Conservation (phyloP, 306 rosid species). For the Casuarina glauca region DNA sequence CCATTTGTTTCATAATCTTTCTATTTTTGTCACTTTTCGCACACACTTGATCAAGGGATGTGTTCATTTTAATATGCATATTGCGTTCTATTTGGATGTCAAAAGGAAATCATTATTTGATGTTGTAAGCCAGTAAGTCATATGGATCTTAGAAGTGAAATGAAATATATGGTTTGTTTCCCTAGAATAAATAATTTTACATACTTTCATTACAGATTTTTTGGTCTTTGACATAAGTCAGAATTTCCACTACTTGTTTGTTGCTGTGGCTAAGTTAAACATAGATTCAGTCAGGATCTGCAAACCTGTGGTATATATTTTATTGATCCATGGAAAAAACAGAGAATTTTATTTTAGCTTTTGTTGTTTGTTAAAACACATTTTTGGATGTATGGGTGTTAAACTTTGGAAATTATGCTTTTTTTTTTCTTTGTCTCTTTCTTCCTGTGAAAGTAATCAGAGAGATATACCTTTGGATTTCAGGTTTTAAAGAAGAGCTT, state of each 20-base stretch:
- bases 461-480: conserved; percentile 9
- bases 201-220: not conserved
- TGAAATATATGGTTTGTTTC: not conserved
- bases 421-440: not conserved
- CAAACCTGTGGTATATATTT: not conserved
- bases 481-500: conserved; percentile 92
- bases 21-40: not conserved
- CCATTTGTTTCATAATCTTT: not conserved
- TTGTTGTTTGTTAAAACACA: not conserved
- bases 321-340: not conserved
- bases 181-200: not conserved
- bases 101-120: not conserved
- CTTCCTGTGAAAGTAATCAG: not conserved
- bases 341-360: not conserved
- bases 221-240: not conserved
- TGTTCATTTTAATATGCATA: not conserved
- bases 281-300: not conserved
- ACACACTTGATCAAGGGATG: too few relatives aligned
- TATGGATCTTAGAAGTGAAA: not conserved
- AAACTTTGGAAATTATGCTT: not conserved
- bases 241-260: not conserved
- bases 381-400: not conserved
- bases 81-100: conserved; percentile 4
- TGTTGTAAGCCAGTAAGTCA: not conserved
- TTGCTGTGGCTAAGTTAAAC: not conserved